phyloP scores from a whole-genome alignment of 768 basidiomycete genomes.

The Rhodotorula sphaerocarpa region DNA sequence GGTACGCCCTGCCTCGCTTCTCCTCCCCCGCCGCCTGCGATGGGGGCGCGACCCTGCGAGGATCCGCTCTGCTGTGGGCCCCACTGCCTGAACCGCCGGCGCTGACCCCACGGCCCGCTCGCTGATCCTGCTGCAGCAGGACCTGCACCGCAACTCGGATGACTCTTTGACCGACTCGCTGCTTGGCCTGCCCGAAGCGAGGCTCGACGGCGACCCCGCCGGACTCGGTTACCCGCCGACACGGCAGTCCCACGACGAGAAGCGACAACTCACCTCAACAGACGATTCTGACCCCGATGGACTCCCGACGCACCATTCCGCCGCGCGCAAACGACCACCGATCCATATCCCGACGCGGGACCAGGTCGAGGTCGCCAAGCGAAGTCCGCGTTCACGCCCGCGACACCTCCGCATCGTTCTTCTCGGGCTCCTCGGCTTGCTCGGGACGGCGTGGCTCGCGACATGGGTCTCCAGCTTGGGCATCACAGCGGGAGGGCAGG shows the following conservation, averaged over 20 bases:
- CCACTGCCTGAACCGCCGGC: background rate
- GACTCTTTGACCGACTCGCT: background rate
- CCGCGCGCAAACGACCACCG: background rate
- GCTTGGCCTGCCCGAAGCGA: background rate
- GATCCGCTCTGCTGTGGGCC: background rate
- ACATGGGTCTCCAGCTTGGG: conserved; percentile 2
- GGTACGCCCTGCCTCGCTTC: background rate
- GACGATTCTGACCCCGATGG: background rate
- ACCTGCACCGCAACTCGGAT: too few species aligned
- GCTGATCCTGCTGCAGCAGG: too few species aligned
- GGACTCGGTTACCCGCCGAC: background rate
- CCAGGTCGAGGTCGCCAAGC: background rate
- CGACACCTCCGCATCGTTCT: background rate
- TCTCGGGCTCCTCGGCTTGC: background rate
- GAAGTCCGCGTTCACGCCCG: background rate
- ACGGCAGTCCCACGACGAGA: background rate
- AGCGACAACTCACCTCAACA: background rate
- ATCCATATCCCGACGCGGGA: background rate
- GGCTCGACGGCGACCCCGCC: too few species aligned
- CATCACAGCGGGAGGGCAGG: conserved; percentile 2
- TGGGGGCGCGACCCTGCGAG: accelerated
- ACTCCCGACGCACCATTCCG: too few species aligned
- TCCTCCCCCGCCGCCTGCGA: too few species aligned
- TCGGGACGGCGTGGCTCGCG: background rate
- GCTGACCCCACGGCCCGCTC: background rate